phyloP scores from a whole-genome alignment of 345 rosid species.

The Psidium friedrichsthalianum region DNA sequence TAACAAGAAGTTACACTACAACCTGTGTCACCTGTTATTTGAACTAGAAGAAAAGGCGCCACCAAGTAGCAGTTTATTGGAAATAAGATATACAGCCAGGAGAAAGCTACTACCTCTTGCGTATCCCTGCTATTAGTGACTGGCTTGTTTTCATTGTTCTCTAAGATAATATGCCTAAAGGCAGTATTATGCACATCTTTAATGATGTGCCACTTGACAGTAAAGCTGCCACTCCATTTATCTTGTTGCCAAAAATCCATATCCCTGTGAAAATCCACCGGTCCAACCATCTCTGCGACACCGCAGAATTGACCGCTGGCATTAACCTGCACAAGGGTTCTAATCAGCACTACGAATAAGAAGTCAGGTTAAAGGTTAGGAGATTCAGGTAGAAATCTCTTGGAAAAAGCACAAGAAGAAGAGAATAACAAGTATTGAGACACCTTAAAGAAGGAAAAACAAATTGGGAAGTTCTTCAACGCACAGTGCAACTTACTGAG shows the following conservation, averaged over 20 bases:
- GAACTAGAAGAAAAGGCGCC: neutral
- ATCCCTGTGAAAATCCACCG: slow-evolving; percentile 66
- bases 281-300: slow-evolving; percentile 90
- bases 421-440: neutral
- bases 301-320: slow-evolving; percentile 98
- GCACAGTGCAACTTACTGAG: slow-evolving; percentile 47
- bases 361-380: neutral
- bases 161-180: slow-evolving; percentile 74
- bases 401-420: neutral
- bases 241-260: slow-evolving; percentile 99
- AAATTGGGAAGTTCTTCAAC: neutral
- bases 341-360: neutral
- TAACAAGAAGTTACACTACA: neutral
- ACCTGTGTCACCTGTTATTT: neutral
- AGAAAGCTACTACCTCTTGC: slow-evolving; percentile 65
- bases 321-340: slow-evolving; percentile 52
- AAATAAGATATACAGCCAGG: neutral
- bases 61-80: neutral
- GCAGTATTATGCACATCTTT: slow-evolving; percentile 72
- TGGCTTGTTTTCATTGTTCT: slow-evolving; percentile 91
- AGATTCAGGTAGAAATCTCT: neutral
- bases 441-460: neutral
- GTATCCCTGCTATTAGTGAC: slow-evolving; percentile 99
- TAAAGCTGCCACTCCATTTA: slow-evolving; percentile 95
- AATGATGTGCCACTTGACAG: slow-evolving; percentile 89